Evolutionary conservation across 148 eudicot species (phyloP), one percentile per base, ranked within the genome.

Genomic region (Chenopodium formosanum): DNA sequence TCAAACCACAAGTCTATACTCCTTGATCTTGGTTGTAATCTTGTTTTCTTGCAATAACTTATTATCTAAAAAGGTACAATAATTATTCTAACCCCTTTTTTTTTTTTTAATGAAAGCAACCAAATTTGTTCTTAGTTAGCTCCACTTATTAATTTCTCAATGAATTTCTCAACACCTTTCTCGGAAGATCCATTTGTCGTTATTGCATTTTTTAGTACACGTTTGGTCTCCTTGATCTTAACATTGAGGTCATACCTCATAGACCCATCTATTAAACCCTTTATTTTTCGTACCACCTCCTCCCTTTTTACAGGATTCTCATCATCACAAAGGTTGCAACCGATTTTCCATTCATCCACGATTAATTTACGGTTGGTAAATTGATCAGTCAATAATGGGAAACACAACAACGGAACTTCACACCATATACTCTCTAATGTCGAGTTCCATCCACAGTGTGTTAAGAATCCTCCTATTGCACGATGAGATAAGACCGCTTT

Each of bases 391-490:
- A 81, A 23, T 68, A 84, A 56, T 2, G 86, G 84, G 10, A 72
- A 84, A 17, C 86, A 84, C 1, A 84, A 34, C 1, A 84, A 1
- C 0, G 86, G 84, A 14, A 84, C 70, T 50, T 44, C 81, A 22
- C 67, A 75, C 86, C 86, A 84, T 27, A 84, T 79, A 3, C 81
- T 72, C 67, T 84, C 84, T 4, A 84, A 7, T 1, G 73, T 77
- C 65, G 86, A 80, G 60, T 84, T 84, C 86, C 86, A 84, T 2
- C 86, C 86, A 81, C 86, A 84, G 1, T 84, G 86, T 3, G 83
- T 52, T 23, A 83, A 9, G 27, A 83, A 83, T 63, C 86, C 86
- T 81, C 83, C 86, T 56, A 81, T 32, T 23, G 86, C 83, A 0
- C 32, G 58, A 65, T 79, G 78, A 37, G 82, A 73, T 37, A 83